phyloP scores from a whole-genome alignment of 306 rosid species.

The Arachis hypogaea region DNA sequence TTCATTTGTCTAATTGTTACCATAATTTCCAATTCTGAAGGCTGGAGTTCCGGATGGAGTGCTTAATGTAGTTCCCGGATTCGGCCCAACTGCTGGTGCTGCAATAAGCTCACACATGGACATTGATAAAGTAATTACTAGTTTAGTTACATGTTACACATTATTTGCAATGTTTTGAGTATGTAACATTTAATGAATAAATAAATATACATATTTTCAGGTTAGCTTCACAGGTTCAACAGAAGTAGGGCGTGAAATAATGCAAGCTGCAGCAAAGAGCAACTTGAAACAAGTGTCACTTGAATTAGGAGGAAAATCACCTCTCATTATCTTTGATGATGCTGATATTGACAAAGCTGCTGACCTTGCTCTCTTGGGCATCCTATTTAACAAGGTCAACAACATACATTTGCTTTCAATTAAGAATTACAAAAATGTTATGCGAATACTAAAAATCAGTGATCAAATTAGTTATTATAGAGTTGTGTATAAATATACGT shows the following conservation, averaged over 20 bases:
- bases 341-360: constrained; percentile 71
- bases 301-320: constrained; percentile 91
- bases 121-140: constrained; percentile 59
- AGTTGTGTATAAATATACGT: no score
- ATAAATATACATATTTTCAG: constrained; percentile 34
- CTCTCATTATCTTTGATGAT: constrained; percentile 79
- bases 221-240: constrained; percentile 89
- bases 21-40: constrained; percentile 35
- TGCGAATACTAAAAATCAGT: no score
- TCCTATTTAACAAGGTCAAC: constrained; percentile 66
- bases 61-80: constrained; percentile 72
- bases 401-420: no score
- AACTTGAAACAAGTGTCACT: constrained; percentile 72
- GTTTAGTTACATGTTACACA: background rate
- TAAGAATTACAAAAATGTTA: no score
- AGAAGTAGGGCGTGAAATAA: constrained; percentile 61
- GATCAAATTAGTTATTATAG: no score
- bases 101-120: constrained; percentile 78
- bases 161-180: background rate
- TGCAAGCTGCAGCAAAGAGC: constrained; percentile 81
- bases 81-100: constrained; percentile 79
- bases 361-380: constrained; percentile 67
- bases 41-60: constrained; percentile 93
- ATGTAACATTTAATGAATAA: background rate
- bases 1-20: background rate